These are phyloP conservation scores for Poa annua DNA, from an alignment of 176 grass and related monocot genomes.

Conservation along the genomic window DNA sequence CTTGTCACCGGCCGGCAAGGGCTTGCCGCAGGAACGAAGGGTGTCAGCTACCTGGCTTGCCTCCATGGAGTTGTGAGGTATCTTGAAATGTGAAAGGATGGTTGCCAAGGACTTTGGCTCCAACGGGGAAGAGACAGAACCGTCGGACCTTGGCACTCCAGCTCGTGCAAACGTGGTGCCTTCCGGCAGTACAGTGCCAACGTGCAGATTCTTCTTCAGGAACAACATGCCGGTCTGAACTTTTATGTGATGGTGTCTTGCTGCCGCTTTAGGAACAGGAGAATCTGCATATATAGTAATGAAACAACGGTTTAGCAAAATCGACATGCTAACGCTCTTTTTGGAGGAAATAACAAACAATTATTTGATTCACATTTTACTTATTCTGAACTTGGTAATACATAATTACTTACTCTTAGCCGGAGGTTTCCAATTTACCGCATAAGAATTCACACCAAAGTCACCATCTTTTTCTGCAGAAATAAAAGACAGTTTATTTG, in stretches of 20 bases:
- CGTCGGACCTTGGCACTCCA: neutral
- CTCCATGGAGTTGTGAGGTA: neutral
- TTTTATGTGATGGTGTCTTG: neutral
- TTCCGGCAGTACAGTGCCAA: neutral
- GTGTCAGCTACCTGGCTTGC: neutral
- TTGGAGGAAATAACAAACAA: no score
- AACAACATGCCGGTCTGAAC: constrained; percentile 10
- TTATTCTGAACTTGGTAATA: no score
- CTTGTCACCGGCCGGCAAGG: neutral
- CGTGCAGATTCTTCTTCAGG: neutral
- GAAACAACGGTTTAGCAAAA: neutral
- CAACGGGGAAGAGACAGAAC: neutral
- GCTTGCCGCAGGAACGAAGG: neutral
- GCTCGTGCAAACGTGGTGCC: neutral
- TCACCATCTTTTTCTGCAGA: neutral
- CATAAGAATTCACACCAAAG: neutral
- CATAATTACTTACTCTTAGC: no score
- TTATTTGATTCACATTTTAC: no score
- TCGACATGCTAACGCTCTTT: neutral
- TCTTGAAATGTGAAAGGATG: neutral
- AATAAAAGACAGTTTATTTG: no score
- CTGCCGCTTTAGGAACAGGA: neutral
- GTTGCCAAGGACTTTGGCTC: neutral
- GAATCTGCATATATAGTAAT: neutral
- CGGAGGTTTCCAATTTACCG: neutral